Evolutionary conservation across 2,329 filamentous ascomycete genomes (phyloP).

Genomic region (Ramichloridium luteum): DNA sequence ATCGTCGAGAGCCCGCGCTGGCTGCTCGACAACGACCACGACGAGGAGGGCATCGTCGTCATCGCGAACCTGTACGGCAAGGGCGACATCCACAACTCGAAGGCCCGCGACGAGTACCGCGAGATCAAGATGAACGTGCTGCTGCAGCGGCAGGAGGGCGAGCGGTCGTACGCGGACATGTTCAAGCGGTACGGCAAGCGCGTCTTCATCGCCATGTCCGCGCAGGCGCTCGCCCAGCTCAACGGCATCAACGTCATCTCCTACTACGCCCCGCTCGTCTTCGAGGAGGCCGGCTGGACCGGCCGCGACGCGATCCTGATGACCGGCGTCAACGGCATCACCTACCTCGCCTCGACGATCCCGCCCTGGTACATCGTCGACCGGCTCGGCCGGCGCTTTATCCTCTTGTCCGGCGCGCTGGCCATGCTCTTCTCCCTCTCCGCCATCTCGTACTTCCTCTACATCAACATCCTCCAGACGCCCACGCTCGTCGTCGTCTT

Average conservation of each 20-base stretch:
- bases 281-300: constrained; percentile 91
- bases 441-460: constrained; percentile 88
- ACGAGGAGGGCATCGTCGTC: constrained; percentile 95
- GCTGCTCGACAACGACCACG: constrained; percentile 93
- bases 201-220: constrained; percentile 97
- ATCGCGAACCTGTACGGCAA: constrained; percentile 95
- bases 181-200: constrained; percentile 83
- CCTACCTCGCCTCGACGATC: constrained; percentile 82
- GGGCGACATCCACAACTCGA: constrained; percentile 85
- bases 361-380: constrained; percentile 97
- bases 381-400: constrained; percentile 75
- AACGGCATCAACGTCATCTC: constrained; percentile 99
- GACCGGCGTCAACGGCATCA: constrained; percentile 91
- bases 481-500: constrained; percentile 80
- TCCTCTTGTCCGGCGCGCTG: constrained; percentile 77
- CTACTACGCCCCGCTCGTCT: constrained; percentile 93
- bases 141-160: constrained; percentile 84
- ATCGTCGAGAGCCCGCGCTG: constrained; percentile 97
- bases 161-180: constrained; percentile 86
- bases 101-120: constrained; percentile 88
- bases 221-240: constrained; percentile 85
- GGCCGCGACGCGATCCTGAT: constrained; percentile 86
- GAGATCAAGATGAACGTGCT: constrained; percentile 99
- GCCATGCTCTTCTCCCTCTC: constrained; percentile 84
- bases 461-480: constrained; percentile 66